Conservation (phyloP, 2,329 filamentous ascomycete genomes). For the Aspergillus pseudoterreus region DNA sequence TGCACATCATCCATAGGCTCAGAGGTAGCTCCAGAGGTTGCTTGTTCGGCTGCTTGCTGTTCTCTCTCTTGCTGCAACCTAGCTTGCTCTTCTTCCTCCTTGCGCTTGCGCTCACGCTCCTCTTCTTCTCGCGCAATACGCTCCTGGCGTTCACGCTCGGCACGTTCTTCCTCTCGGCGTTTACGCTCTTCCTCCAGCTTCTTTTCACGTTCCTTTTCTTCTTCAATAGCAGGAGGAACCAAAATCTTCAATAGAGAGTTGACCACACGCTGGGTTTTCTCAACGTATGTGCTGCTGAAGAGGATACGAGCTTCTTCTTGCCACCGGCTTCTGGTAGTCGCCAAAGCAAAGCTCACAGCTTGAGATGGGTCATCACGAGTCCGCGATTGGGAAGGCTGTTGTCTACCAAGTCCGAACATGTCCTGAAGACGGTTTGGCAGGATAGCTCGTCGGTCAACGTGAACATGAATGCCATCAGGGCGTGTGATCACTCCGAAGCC, state of each 20-base stretch:
- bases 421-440: conserved; percentile 54
- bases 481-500: conserved; percentile 42
- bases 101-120: conserved; percentile 66
- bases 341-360: conserved; percentile 70
- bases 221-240: conserved; percentile 78
- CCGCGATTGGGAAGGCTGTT: conserved; percentile 27
- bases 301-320: conserved; percentile 85
- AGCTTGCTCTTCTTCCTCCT: conserved; percentile 67
- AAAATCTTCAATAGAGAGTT: conserved; percentile 68
- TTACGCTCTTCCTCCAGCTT: conserved; percentile 55
- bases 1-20: conserved; percentile 78
- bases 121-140: conserved; percentile 65
- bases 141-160: conserved; percentile 60
- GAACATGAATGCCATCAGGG: conserved; percentile 53
- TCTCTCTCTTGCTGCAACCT: conserved; percentile 58
- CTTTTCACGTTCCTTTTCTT: conserved; percentile 68
- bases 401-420: conserved; percentile 35
- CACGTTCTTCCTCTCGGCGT: conserved; percentile 58
- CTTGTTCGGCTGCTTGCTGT: conserved; percentile 56
- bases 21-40: conserved; percentile 41
- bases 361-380: conserved; percentile 55
- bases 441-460: conserved; percentile 50
- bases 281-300: conserved; percentile 65
- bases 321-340: conserved; percentile 73
- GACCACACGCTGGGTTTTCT: conserved; percentile 66